Conservation (phyloP, 306 rosid species). For the Astragalus membranaceus region DNA sequence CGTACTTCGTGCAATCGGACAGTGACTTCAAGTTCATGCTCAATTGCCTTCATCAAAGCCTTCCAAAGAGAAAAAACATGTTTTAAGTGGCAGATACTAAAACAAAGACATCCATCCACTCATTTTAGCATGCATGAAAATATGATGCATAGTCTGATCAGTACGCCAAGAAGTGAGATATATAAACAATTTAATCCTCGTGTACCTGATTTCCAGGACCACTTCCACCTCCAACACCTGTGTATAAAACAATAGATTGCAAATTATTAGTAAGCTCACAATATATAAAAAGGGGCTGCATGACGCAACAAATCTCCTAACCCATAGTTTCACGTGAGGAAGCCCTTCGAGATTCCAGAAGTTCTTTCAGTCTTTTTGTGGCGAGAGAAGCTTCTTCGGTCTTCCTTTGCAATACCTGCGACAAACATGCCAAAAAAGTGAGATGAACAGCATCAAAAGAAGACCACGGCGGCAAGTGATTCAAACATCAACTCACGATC, state of each 20-base stretch:
- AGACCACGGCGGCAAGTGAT: neutral
- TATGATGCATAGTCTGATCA: neutral
- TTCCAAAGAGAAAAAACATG: slow-evolving; percentile 24
- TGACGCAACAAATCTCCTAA: slow-evolving; percentile 27
- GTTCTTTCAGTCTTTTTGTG: slow-evolving; percentile 90
- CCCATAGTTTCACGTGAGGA: slow-evolving; percentile 67
- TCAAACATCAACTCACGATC: slow-evolving; percentile 52
- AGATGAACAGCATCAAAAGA: slow-evolving; percentile 11
- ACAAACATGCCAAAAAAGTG: neutral
- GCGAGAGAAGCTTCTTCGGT: slow-evolving; percentile 93
- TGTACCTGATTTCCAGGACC: slow-evolving; percentile 80
- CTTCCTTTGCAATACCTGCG: slow-evolving; percentile 89
- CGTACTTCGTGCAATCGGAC: slow-evolving; percentile 94
- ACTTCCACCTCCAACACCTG: slow-evolving; percentile 60
- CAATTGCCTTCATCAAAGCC: slow-evolving; percentile 81
- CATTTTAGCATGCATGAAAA: neutral
- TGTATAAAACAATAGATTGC: slow-evolving; percentile 10
- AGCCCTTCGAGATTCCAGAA: slow-evolving; percentile 77
- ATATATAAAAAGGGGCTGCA: neutral
- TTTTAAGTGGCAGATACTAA: slow-evolving; percentile 5
- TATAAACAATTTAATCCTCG: slow-evolving; percentile 6
- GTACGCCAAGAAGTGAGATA: neutral
- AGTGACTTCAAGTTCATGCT: slow-evolving; percentile 90
- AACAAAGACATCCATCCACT: neutral
- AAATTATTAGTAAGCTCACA: neutral